These are phyloP conservation scores for Pythium plurisporium DNA, from an alignment of 352 stramenopile species.

Conservation along the genomic window DNA sequence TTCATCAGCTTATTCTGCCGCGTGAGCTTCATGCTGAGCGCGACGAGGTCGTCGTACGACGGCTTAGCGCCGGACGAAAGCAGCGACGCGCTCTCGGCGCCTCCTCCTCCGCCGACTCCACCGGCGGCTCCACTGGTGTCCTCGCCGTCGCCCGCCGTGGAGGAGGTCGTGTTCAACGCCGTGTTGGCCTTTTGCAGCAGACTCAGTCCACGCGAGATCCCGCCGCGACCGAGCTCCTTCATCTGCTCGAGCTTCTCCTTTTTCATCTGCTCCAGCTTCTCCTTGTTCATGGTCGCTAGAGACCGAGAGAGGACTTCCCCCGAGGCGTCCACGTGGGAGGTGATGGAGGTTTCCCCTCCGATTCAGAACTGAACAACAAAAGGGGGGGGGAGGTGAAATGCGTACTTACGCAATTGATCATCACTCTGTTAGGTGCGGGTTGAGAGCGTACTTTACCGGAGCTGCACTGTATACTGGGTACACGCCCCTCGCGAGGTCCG, in stretches of 20 bases:
- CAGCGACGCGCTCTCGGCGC: neutral
- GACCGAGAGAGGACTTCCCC: neutral
- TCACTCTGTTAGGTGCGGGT: too few species aligned
- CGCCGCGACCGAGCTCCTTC: slow-evolving; percentile 73
- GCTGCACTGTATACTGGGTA: neutral
- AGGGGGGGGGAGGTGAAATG: neutral
- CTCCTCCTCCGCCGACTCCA: too few species aligned
- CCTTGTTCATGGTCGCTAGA: slow-evolving; percentile 30
- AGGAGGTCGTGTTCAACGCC: slow-evolving; percentile 11
- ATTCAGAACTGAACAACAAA: neutral
- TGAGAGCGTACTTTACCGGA: neutral
- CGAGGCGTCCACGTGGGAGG: neutral
- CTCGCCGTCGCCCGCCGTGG: slow-evolving; percentile 11
- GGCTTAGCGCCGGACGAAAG: slow-evolving; percentile 5
- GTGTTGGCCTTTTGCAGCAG: slow-evolving; percentile 55
- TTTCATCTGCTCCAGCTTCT: slow-evolving; percentile 60
- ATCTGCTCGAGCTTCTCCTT: slow-evolving; percentile 89
- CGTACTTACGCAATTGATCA: too few species aligned
- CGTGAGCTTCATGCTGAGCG: slow-evolving; percentile 86
- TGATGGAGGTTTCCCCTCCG: neutral
- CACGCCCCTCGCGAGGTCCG: neutral
- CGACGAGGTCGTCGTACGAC: slow-evolving; percentile 78
- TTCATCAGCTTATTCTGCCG: slow-evolving; percentile 88
- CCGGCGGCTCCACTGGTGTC: slow-evolving; percentile 7
- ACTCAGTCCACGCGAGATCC: slow-evolving; percentile 71